Percentiles rank a stretch among this genome's conserved stretches.
Evolutionary conservation across 306 rosid genomes (phyloP).

Genomic region (Sechiopsis laciniata): DNA sequence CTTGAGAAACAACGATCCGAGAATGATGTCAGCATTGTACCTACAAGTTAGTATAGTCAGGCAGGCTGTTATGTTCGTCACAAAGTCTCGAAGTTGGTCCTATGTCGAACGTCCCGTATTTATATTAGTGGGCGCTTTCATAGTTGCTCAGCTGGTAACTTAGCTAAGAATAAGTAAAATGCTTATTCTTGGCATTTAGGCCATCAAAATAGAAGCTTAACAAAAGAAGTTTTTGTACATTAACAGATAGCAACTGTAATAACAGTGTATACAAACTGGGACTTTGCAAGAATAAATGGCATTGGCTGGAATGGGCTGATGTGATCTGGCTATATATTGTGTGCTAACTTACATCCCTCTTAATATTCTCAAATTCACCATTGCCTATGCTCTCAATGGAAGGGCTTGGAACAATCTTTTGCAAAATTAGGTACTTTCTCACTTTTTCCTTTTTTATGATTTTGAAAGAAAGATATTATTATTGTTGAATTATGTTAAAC

Average conservation of each 20-base stretch:
- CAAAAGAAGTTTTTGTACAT: background rate
- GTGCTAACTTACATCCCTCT: conserved; percentile 82
- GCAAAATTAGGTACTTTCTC: conserved; percentile 67
- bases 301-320: conserved; percentile 98
- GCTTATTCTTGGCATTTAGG: background rate
- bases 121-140: conserved; percentile 73
- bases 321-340: conserved; percentile 86
- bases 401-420: conserved; percentile 91
- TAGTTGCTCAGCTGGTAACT: conserved; percentile 84
- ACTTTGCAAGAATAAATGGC: conserved; percentile 75
- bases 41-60: too few relatives aligned
- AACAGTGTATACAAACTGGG: conserved; percentile 86
- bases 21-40: too few relatives aligned
- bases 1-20: conserved; percentile 14
- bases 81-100: conserved; percentile 97
- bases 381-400: conserved; percentile 78
- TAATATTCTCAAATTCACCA: conserved; percentile 68
- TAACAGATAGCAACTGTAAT: conserved; percentile 76
- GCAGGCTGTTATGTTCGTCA: conserved; percentile 90
- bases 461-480: too few relatives aligned
- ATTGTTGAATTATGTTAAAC: too few relatives aligned
- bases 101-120: conserved; percentile 80
- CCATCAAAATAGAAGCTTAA: background rate
- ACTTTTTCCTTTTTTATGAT: too few relatives aligned
- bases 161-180: background rate